Conservation (phyloP, 768 basidiomycete genomes). For the Gloeophyllum trabeum region DNA sequence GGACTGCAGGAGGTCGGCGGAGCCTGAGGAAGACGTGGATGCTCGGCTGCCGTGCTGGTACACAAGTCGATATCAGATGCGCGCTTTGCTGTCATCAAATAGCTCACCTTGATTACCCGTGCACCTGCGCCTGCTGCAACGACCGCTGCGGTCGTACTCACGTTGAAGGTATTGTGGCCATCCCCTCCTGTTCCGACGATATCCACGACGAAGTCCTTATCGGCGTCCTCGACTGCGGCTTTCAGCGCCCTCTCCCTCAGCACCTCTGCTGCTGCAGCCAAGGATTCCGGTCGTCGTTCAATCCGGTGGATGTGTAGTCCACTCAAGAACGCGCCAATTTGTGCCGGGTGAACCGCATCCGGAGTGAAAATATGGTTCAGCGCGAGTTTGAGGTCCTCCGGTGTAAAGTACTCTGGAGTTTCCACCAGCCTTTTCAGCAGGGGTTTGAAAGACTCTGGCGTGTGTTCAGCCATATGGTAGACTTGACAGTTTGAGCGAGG, state of each 20-base stretch:
- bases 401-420: constrained; percentile 73
- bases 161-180: constrained; percentile 93
- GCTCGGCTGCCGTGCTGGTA: constrained; percentile 80
- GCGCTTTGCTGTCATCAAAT: neutral
- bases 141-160: constrained; percentile 88
- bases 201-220: constrained; percentile 58
- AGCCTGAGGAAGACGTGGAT: constrained; percentile 89
- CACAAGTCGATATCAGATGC: constrained; percentile 1
- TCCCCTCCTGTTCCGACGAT: constrained; percentile 95
- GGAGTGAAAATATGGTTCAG: constrained; percentile 69
- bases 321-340: constrained; percentile 85
- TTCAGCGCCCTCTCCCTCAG: constrained; percentile 59
- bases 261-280: constrained; percentile 70
- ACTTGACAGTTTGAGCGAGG: no score
- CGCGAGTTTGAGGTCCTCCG: constrained; percentile 60
- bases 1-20: constrained; percentile 83
- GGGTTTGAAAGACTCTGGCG: constrained; percentile 56
- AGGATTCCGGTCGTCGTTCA: constrained; percentile 64
- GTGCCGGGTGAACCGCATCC: constrained; percentile 48
- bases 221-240: constrained; percentile 43
- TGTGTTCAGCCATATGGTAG: constrained; percentile 7
- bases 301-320: constrained; percentile 73
- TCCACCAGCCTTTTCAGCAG: constrained; percentile 70
- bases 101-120: constrained; percentile 77
- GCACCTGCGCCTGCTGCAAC: constrained; percentile 94